These are phyloP conservation scores for Vitis hybrid DNA, from an alignment of 177 flowering plant species.

Conservation along the genomic window DNA sequence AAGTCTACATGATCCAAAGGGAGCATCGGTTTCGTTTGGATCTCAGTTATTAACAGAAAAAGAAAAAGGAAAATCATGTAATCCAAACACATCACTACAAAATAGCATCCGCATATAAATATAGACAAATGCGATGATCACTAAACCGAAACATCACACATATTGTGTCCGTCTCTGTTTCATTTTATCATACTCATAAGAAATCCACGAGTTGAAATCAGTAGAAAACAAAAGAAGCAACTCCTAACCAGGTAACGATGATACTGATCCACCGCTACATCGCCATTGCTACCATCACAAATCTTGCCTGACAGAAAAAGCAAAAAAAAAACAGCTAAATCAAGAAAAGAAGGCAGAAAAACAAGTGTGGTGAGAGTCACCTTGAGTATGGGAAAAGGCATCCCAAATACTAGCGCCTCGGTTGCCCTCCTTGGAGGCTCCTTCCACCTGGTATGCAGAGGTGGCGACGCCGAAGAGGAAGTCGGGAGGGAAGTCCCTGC, in stretches of 20 bases:
- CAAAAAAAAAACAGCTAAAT: background rate
- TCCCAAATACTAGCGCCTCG: conserved; percentile 92
- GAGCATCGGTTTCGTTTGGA: too few species aligned
- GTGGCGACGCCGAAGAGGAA: conserved; percentile 91
- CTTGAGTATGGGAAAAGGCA: conserved; percentile 60
- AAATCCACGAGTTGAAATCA: too few species aligned
- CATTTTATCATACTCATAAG: too few species aligned
- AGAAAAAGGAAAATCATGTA: too few species aligned
- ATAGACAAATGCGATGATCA: too few species aligned
- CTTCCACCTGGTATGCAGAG: conserved; percentile 93
- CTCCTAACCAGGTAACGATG: conserved; percentile 69
- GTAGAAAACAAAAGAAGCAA: too few species aligned
- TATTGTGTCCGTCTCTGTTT: too few species aligned
- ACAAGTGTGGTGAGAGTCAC: conserved; percentile 21
- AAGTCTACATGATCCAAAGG: too few species aligned
- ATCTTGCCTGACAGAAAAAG: conserved; percentile 51
- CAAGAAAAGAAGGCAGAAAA: background rate
- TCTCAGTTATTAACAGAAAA: too few species aligned
- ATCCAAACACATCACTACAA: too few species aligned
- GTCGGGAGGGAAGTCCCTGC: conserved; percentile 62
- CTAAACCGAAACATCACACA: too few species aligned
- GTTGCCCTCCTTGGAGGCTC: conserved; percentile 69
- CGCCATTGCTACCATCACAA: conserved; percentile 78
- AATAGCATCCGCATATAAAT: too few species aligned
- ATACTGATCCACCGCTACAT: conserved; percentile 85